Percentiles rank a stretch among this genome's conserved stretches.
phyloP scores from a whole-genome alignment of 495 filamentous ascomycete genomes.

The Astrocystis sublimbata region DNA sequence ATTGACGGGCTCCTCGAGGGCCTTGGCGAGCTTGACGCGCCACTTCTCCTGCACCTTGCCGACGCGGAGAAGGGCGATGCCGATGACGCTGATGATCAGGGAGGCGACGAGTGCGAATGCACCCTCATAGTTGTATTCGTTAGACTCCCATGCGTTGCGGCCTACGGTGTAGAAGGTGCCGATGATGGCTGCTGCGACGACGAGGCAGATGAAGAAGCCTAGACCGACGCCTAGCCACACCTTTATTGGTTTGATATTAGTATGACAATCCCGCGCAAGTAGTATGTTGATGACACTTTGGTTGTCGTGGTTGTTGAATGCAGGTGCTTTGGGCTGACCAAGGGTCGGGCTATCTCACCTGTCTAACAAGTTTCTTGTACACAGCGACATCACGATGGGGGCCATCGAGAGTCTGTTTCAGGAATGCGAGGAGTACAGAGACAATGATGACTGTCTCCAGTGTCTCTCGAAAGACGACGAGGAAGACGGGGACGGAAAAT shows the following conservation, averaged over 20 bases:
- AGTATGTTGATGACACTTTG: neutral
- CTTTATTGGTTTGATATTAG: slow-evolving; percentile 37
- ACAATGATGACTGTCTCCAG: slow-evolving; percentile 80
- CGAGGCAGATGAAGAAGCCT: slow-evolving; percentile 66
- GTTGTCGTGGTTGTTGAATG: neutral
- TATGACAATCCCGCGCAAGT: neutral
- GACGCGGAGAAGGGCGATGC: slow-evolving; percentile 75
- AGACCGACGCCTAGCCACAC: slow-evolving; percentile 68
- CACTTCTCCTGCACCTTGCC: slow-evolving; percentile 85
- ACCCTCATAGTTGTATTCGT: slow-evolving; percentile 79
- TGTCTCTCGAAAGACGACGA: slow-evolving; percentile 83
- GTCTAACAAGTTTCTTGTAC: slow-evolving; percentile 69
- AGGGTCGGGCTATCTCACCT: slow-evolving; percentile 50
- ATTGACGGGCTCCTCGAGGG: slow-evolving; percentile 56
- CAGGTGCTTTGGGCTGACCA: too few relatives aligned
- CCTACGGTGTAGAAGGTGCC: slow-evolving; percentile 76
- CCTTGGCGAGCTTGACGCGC: slow-evolving; percentile 71
- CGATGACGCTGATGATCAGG: slow-evolving; percentile 77
- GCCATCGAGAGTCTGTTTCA: slow-evolving; percentile 72
- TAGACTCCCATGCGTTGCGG: slow-evolving; percentile 60
- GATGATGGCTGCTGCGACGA: slow-evolving; percentile 72
- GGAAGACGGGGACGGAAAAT: slow-evolving; percentile 74
- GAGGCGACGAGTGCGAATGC: slow-evolving; percentile 68
- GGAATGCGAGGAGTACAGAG: slow-evolving; percentile 76
- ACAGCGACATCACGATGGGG: slow-evolving; percentile 54